These are phyloP conservation scores for Talaromyces amestolkiae DNA, from an alignment of 2,329 filamentous ascomycete genomes.

Conservation along the genomic window DNA sequence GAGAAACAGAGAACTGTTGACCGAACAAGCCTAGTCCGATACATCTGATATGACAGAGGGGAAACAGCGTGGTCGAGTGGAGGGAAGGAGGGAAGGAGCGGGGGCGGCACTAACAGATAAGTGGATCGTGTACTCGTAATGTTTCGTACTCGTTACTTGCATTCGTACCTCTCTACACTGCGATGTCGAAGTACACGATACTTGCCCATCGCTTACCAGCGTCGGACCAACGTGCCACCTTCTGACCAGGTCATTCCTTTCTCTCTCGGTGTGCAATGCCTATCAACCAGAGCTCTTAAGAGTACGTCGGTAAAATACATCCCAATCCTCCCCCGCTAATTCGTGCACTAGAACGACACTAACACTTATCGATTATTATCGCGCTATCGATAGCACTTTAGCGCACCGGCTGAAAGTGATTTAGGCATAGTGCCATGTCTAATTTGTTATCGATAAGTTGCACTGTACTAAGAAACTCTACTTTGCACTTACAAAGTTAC, in stretches of 20 bases:
- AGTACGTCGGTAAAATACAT: neutral
- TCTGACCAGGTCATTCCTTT: neutral
- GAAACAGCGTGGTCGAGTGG: conserved; percentile 4
- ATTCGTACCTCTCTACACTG: neutral
- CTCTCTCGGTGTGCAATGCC: neutral
- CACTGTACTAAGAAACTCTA: neutral
- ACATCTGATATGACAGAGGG: neutral
- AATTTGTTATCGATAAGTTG: conserved; percentile 8
- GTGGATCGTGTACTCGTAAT: neutral
- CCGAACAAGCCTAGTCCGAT: neutral
- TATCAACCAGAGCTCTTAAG: neutral
- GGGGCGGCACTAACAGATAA: neutral
- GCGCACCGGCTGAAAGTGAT: neutral
- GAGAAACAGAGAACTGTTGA: neutral
- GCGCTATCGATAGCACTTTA: conserved; percentile 1
- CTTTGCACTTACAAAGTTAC: neutral
- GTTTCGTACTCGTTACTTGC: neutral
- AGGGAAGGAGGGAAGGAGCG: conserved; percentile 6
- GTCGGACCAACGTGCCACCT: neutral
- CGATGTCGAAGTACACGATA: neutral
- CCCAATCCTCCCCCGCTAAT: neutral
- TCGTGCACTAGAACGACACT: neutral
- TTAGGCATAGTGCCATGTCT: neutral
- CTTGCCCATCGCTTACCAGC: neutral
- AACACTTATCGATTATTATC: conserved; percentile 1